Evolutionary conservation across 164 flowering plant genomes (phyloP).

Genomic region (Amborella trichopoda): DNA sequence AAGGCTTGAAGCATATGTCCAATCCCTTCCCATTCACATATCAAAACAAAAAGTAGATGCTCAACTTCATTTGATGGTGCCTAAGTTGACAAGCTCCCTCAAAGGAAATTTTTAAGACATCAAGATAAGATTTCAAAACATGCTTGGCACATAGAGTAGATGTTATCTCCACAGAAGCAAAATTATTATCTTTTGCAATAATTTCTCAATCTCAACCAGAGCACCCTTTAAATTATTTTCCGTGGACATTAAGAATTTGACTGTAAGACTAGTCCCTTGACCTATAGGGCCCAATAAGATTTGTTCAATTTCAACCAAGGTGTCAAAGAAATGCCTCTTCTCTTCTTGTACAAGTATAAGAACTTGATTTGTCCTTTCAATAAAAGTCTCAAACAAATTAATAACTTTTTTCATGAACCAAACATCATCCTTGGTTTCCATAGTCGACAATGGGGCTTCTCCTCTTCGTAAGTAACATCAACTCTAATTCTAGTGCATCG

Average conservation of each 20-base stretch:
- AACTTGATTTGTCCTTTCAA: conserved; percentile 43
- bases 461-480: too few species aligned
- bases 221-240: conserved; percentile 59
- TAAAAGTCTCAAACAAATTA: conserved; percentile 40
- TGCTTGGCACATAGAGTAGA: conserved; percentile 56
- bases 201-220: conserved; percentile 50
- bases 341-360: conserved; percentile 58
- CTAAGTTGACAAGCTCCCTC: conserved; percentile 61
- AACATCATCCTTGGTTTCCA: too few species aligned
- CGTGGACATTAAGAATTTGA: conserved; percentile 46
- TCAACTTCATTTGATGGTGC: conserved; percentile 1
- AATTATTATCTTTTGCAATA: conserved; percentile 47
- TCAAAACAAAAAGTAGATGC: conserved; percentile 1
- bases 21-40: conserved; percentile 1
- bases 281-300: conserved; percentile 52
- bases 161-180: conserved; percentile 50
- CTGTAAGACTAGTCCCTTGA: conserved; percentile 59
- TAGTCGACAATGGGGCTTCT: too few species aligned
- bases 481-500: too few species aligned
- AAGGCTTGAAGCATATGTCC: conserved; percentile 67
- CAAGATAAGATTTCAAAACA: conserved; percentile 43
- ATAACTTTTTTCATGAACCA: too few species aligned
- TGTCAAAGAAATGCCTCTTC: conserved; percentile 46
- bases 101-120: too few species aligned
- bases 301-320: conserved; percentile 52